These are phyloP conservation scores for Calonectria hongkongensis DNA, from an alignment of 2,329 filamentous ascomycete genomes.

Conservation along the genomic window DNA sequence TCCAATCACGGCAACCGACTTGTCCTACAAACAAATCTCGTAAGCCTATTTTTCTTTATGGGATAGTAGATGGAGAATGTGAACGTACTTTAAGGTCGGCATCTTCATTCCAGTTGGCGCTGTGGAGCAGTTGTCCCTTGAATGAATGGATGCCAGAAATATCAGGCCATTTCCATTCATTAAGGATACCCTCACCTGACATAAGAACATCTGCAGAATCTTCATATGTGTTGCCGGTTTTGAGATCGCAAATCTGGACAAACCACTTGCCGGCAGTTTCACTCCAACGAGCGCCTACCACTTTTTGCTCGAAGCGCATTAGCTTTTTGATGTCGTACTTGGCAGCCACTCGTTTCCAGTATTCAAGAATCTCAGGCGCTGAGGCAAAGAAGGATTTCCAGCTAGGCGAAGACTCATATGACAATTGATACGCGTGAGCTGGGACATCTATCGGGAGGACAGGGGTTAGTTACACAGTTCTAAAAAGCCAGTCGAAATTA, in stretches of 20 bases:
- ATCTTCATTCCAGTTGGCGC: conserved; percentile 53
- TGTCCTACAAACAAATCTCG: conserved; percentile 2
- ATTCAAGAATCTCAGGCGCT: conserved; percentile 47
- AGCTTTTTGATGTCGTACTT: conserved; percentile 46
- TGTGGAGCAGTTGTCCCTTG: conserved; percentile 71
- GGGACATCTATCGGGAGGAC: conserved; percentile 24
- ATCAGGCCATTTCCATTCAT: conserved; percentile 63
- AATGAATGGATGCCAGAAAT: conserved; percentile 70
- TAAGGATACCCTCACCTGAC: conserved; percentile 44
- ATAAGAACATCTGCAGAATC: conserved; percentile 49
- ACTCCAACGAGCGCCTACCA: conserved; percentile 34
- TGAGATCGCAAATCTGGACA: conserved; percentile 24
- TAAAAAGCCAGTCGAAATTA: neutral
- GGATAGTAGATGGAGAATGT: neutral
- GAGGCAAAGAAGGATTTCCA: conserved; percentile 36
- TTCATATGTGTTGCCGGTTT: conserved; percentile 15
- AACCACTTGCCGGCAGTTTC: conserved; percentile 32
- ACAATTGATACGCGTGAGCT: conserved; percentile 40
- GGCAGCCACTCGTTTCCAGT: conserved; percentile 46
- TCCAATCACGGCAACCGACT: conserved; percentile 39
- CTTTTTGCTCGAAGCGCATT: conserved; percentile 42
- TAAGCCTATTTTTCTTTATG: neutral
- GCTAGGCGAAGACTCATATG: conserved; percentile 32
- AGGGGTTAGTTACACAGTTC: neutral
- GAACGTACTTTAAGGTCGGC: neutral